These are phyloP conservation scores for Apiospora sp. DNA, from an alignment of 2,329 filamentous ascomycete genomes.

Conservation along the genomic window DNA sequence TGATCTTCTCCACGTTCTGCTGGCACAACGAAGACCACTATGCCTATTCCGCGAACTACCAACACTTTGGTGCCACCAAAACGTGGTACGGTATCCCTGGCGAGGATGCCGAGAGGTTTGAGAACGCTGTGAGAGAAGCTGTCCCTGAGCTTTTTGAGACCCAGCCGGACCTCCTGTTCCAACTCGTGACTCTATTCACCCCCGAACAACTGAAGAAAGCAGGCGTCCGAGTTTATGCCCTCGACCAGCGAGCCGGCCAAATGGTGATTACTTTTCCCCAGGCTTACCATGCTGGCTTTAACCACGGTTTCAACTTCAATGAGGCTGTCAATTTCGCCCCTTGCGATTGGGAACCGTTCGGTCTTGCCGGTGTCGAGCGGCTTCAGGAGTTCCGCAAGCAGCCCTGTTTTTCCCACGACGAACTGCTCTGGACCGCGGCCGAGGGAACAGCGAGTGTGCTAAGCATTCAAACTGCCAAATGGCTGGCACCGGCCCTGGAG, in stretches of 20 bases:
- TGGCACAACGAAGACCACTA: slow-evolving; percentile 99
- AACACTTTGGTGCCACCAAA: slow-evolving; percentile 97
- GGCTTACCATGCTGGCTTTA: slow-evolving; percentile 97
- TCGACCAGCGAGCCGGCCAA: slow-evolving; percentile 96
- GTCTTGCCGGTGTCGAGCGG: slow-evolving; percentile 84
- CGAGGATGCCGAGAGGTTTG: slow-evolving; percentile 92
- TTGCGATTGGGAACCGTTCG: slow-evolving; percentile 92
- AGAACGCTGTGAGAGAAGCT: slow-evolving; percentile 92
- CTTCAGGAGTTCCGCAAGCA: slow-evolving; percentile 88
- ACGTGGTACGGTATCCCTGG: slow-evolving; percentile 99
- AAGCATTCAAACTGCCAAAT: slow-evolving; percentile 90
- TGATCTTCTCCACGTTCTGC: slow-evolving; percentile 99
- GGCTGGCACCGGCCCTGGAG: slow-evolving; percentile 87
- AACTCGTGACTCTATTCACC: slow-evolving; percentile 93
- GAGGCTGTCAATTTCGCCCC: slow-evolving; percentile 99
- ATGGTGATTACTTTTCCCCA: slow-evolving; percentile 97
- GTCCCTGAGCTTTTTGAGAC: slow-evolving; percentile 97
- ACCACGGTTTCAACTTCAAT: slow-evolving; percentile 98
- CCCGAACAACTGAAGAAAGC: slow-evolving; percentile 93
- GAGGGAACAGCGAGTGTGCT: slow-evolving; percentile 73
- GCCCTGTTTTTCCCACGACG: slow-evolving; percentile 97
- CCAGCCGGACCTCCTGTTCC: slow-evolving; percentile 94
- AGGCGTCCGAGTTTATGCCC: slow-evolving; percentile 88
- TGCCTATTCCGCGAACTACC: slow-evolving; percentile 96
- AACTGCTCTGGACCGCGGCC: slow-evolving; percentile 89